These are phyloP conservation scores for Aureobasidium uvarum DNA, from an alignment of 2,329 filamentous ascomycete species.

Conservation along the genomic window DNA sequence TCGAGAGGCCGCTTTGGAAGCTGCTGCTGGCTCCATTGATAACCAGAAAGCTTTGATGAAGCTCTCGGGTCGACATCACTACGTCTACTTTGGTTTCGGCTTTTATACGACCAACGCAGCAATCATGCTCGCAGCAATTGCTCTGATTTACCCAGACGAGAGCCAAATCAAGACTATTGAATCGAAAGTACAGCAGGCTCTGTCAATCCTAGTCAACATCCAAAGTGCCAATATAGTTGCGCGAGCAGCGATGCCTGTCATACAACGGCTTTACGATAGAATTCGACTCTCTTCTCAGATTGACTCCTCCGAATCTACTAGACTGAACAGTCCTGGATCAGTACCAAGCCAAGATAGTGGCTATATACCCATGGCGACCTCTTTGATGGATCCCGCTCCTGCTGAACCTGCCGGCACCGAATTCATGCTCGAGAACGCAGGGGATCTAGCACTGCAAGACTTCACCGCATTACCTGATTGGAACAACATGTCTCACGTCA, in stretches of 20 bases:
- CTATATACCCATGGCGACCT: background rate
- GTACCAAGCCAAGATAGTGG: background rate
- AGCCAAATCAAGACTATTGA: background rate
- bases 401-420: background rate
- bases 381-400: background rate
- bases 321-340: background rate
- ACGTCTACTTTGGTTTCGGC: background rate
- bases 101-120: slow-evolving; percentile 5
- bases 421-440: background rate
- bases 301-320: background rate
- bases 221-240: background rate
- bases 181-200: background rate
- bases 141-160: background rate
- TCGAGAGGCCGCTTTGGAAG: background rate
- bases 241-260: background rate
- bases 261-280: background rate
- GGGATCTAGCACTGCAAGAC: background rate
- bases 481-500: background rate
- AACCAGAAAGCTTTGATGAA: background rate
- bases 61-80: background rate
- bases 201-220: background rate
- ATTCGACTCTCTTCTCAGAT: background rate
- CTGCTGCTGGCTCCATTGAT: background rate
- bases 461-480: background rate
- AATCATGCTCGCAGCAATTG: background rate